A percentile compares a stretch with the other conserved stretches of the same genome.
phyloP scores from a whole-genome alignment of 352 stramenopile species.

The Phytophthora cactorum region DNA sequence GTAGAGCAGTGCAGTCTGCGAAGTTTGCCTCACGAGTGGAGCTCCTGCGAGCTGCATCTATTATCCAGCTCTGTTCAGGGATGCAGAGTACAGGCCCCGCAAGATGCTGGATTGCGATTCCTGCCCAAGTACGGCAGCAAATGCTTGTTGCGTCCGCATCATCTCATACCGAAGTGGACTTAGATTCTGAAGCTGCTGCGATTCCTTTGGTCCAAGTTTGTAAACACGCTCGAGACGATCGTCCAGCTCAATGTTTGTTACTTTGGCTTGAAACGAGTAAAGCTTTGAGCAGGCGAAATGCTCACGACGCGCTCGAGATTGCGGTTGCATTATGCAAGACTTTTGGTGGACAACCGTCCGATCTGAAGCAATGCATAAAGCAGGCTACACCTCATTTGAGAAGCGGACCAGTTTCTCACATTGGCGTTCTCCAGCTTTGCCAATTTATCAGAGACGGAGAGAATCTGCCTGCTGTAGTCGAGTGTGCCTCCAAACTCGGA shows the following conservation, averaged over 20 bases:
- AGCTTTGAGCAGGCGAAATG: slow-evolving; percentile 25
- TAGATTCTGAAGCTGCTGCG: slow-evolving; percentile 5
- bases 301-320: slow-evolving; percentile 11
- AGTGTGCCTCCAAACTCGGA: slow-evolving; percentile 35
- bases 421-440: slow-evolving; percentile 39
- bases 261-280: slow-evolving; percentile 42
- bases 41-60: slow-evolving; percentile 22
- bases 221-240: slow-evolving; percentile 32
- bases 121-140: slow-evolving; percentile 37
- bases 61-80: slow-evolving; percentile 38
- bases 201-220: slow-evolving; percentile 44
- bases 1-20: slow-evolving; percentile 21
- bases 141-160: slow-evolving; percentile 17
- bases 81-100: slow-evolving; percentile 33
- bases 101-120: slow-evolving; percentile 52
- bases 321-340: slow-evolving; percentile 21
- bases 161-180: not conserved
- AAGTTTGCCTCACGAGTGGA: slow-evolving; percentile 36
- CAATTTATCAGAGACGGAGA: slow-evolving; percentile 12
- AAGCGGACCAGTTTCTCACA: slow-evolving; percentile 4
- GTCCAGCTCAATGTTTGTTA: slow-evolving; percentile 43
- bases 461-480: slow-evolving; percentile 22
- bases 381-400: slow-evolving; percentile 29
- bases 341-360: slow-evolving; percentile 26
- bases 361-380: slow-evolving; percentile 40